Conservation (phyloP, 345 rosid genomes). For the Ceriops zippeliana region DNA sequence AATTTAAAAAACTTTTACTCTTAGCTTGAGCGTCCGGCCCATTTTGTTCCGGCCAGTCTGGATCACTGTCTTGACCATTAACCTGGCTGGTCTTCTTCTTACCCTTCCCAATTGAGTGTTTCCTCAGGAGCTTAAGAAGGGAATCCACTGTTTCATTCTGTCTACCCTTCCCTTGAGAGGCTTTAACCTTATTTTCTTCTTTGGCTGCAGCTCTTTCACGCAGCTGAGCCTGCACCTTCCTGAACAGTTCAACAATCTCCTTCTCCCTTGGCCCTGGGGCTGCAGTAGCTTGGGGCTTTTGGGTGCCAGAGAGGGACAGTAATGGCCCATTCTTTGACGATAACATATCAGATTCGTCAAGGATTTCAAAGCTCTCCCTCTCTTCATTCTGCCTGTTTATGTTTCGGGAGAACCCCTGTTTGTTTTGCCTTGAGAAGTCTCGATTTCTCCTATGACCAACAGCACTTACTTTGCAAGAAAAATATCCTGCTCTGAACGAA, state of each 20-base stretch:
- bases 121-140: conserved; percentile 73
- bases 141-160: conserved; percentile 76
- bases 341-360: conserved; percentile 52
- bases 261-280: conserved; percentile 74
- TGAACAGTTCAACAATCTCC: conserved; percentile 86
- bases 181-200: conserved; percentile 57
- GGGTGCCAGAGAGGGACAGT: conserved; percentile 49
- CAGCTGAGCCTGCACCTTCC: conserved; percentile 84
- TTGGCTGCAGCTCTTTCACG: conserved; percentile 70
- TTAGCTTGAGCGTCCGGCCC: conserved; percentile 35
- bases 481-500: conserved; percentile 30
- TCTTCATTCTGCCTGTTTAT: conserved; percentile 61
- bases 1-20: conserved; percentile 27
- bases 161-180: conserved; percentile 50
- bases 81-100: conserved; percentile 38
- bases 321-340: conserved; percentile 62
- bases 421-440: conserved; percentile 63
- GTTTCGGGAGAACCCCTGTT: conserved; percentile 51
- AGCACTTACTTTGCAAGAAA: conserved; percentile 58
- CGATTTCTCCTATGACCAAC: conserved; percentile 63
- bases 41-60: conserved; percentile 31
- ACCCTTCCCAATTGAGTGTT: conserved; percentile 67
- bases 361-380: conserved; percentile 44
- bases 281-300: conserved; percentile 72
- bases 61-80: conserved; percentile 26